Evolutionary conservation across 2,329 filamentous ascomycete genomes (phyloP).

Genomic region (Tolypocladium album): DNA sequence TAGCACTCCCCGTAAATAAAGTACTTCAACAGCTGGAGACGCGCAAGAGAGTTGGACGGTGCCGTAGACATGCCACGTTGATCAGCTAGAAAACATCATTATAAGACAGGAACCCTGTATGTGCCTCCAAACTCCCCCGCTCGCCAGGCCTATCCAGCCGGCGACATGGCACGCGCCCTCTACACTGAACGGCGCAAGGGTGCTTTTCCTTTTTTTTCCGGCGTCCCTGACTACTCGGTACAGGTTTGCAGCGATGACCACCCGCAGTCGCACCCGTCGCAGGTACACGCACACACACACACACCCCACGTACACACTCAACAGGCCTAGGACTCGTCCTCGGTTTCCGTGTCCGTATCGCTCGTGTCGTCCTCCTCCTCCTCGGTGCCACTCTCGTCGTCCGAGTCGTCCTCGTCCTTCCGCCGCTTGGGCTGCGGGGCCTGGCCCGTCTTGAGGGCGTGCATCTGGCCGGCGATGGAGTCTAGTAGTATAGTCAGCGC

Average conservation of each 20-base stretch:
- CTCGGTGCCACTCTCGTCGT: conserved; percentile 75
- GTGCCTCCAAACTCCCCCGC: neutral
- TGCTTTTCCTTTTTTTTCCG: neutral
- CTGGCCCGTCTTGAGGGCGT: conserved; percentile 64
- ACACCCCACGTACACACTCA: neutral
- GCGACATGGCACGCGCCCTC: neutral
- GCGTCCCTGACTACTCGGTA: neutral
- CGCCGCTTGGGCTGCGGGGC: conserved; percentile 48
- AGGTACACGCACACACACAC: neutral
- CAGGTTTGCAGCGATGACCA: neutral
- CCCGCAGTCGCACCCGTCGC: neutral
- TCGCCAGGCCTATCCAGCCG: neutral
- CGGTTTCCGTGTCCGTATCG: conserved; percentile 59
- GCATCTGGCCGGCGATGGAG: conserved; percentile 85
- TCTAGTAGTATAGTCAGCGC: conserved; percentile 39
- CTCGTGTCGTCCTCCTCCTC: conserved; percentile 55
- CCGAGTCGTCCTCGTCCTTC: conserved; percentile 41
- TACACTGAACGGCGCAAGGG: neutral
- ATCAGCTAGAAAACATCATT: neutral
- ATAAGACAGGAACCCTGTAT: neutral
- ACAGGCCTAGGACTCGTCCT: conserved; percentile 41
- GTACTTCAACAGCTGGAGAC: neutral
- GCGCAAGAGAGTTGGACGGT: neutral
- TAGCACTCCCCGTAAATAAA: neutral
- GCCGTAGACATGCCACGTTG: neutral